Base-by-base conservation (phyloP, 192 early-diverging fungal genomes). In the Chytriomyces confervae region DNA sequence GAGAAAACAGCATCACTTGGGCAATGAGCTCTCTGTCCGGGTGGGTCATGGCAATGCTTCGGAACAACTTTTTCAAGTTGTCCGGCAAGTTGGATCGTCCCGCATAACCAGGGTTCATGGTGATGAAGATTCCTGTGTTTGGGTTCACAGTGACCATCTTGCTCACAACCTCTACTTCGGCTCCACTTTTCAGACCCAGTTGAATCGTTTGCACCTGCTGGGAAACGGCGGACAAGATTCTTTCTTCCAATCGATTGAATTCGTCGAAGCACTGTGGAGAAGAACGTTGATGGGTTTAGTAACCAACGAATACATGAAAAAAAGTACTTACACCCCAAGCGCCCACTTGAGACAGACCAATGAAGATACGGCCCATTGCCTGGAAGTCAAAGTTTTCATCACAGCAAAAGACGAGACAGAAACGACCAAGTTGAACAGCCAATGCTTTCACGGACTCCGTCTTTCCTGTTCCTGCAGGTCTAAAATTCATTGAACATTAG, bases 321-420 rank as follows among this genome's bases (percentile, higher is more conserved):
- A 20, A 60, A 29, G 86, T 96, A 97, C 71, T 36, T 36, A 36
- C 36, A 20, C 98, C 97, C 97, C 97, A 99, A 0, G 97, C 98
- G 51, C 98, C 98, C 13, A 99, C 98, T 82, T 96, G 95, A 82
- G 93, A 98, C 75, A 99, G 89, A 70, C 98, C 98, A 76, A 99
- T 92, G 82, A 99, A 99, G 74, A 99, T 99, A 79, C 98, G 94
- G 57, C 98, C 98, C 96, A 99, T 98, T 43, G 98, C 97, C 81
- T 98, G 96, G 89, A 99, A 99, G 84, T 99, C 98, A 88, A 99
- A 99, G 78, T 94, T 98, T 86, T 99, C 98, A 79, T 99, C 98
- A 85, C 98, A 99, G 87, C 98, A 99, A 81, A 99, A 99, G 46
- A 99, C 98, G 69, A 99, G 94, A 29, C 95, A 94, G 82, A 98